Percentiles rank a stretch among this genome's conserved stretches.
Conservation (phyloP, 2,329 filamentous ascomycete species). For the Colletotrichum sp. region DNA sequence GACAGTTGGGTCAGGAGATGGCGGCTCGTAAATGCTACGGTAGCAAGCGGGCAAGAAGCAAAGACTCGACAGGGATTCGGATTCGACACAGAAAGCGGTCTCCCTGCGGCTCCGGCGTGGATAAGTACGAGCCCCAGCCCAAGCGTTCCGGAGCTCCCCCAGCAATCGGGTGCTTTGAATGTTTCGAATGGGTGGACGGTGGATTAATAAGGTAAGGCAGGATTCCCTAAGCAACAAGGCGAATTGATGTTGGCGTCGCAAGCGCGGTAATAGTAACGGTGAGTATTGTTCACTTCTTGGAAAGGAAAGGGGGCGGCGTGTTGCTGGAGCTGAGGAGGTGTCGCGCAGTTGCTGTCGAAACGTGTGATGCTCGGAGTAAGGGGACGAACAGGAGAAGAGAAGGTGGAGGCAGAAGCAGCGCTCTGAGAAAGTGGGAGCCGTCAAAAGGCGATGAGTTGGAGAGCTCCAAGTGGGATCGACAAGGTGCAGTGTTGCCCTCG, state of each 20-base stretch:
- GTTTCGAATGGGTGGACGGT: background rate
- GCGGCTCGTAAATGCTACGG: background rate
- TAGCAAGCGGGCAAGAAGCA: background rate
- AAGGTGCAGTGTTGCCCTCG: background rate
- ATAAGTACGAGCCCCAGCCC: slow-evolving; percentile 4
- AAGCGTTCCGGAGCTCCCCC: slow-evolving; percentile 18
- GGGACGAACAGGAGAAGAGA: background rate
- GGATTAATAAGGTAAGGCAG: background rate
- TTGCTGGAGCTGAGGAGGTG: background rate
- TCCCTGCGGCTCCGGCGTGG: background rate
- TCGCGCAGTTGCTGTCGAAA: background rate
- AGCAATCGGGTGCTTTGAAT: slow-evolving; percentile 9
- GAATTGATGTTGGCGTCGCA: background rate
- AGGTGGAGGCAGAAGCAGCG: background rate
- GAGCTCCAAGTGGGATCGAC: slow-evolving; percentile 7
- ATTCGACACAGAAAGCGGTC: background rate
- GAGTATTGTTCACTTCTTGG: background rate
- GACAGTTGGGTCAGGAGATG: background rate
- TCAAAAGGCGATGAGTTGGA: background rate
- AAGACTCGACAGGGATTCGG: background rate
- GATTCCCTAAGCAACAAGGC: background rate
- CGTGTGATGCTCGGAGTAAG: background rate
- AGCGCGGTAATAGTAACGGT: background rate
- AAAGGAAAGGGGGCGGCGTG: background rate
- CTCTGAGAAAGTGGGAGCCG: background rate